Percentiles rank a stretch among this genome's conserved stretches.
phyloP scores from a whole-genome alignment of 1,139 yeast species.

The Pichia sp. region DNA sequence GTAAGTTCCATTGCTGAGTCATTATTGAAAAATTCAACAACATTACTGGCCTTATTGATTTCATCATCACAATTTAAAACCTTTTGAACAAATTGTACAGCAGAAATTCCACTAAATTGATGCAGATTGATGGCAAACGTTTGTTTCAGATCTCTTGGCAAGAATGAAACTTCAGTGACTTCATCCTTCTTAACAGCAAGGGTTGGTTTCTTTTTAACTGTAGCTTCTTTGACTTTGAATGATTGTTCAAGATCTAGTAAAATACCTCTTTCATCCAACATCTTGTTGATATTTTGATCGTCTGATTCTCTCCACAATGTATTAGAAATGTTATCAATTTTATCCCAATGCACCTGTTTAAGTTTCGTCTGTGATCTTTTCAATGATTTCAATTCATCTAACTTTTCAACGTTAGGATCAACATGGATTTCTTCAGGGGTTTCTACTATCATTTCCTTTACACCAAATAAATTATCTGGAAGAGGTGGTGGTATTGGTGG shows the following conservation, averaged over 20 bases:
- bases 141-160: conserved; percentile 71
- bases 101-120: conserved; percentile 51
- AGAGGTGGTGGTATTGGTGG: conserved; percentile 4
- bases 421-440: conserved; percentile 1
- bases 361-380: conserved; percentile 62
- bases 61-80: conserved; percentile 63
- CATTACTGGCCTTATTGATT: conserved; percentile 54
- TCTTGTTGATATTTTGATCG: conserved; percentile 45
- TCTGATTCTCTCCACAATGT: conserved; percentile 80
- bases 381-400: conserved; percentile 14
- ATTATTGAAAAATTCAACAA: conserved; percentile 68
- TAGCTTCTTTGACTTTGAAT: conserved; percentile 62
- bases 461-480: not conserved
- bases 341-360: conserved; percentile 97
- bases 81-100: conserved; percentile 54
- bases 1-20: conserved; percentile 69
- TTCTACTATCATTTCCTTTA: not conserved
- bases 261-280: conserved; percentile 67
- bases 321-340: conserved; percentile 61
- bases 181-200: conserved; percentile 22
- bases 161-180: conserved; percentile 47
- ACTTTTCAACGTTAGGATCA: conserved; percentile 15
- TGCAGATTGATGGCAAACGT: conserved; percentile 80
- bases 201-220: conserved; percentile 12
- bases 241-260: conserved; percentile 73